Percentiles rank a stretch among this genome's conserved stretches.
These are phyloP conservation scores for Vaccinium macrocarpon DNA, from an alignment of 148 eudicot genomes.

Conservation along the genomic window DNA sequence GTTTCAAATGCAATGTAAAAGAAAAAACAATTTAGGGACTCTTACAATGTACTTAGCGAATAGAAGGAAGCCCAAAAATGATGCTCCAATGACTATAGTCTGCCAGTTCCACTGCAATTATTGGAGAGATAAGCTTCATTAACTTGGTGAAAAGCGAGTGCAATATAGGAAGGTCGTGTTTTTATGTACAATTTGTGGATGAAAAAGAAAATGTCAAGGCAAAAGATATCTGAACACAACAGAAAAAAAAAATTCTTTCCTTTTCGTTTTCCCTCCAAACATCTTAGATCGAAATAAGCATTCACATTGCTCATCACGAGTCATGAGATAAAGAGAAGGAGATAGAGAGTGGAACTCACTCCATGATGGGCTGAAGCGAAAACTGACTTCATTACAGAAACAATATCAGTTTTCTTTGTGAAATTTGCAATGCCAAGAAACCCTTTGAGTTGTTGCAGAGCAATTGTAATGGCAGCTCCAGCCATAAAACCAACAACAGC, in stretches of 20 bases:
- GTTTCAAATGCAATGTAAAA: not conserved
- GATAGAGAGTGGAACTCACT: slow-evolving; percentile 26
- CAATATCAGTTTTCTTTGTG: slow-evolving; percentile 55
- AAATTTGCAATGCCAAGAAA: slow-evolving; percentile 61
- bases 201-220: not conserved
- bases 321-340: not conserved
- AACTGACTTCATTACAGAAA: slow-evolving; percentile 58
- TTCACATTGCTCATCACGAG: not conserved
- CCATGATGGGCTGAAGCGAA: slow-evolving; percentile 46
- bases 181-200: not conserved
- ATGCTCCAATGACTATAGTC: slow-evolving; percentile 35
- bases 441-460: slow-evolving; percentile 71
- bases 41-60: slow-evolving; percentile 45
- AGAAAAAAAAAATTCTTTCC: not conserved
- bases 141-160: not conserved
- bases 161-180: not conserved
- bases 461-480: slow-evolving; percentile 77
- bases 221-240: not conserved
- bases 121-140: not conserved
- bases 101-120: slow-evolving; percentile 51
- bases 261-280: not conserved
- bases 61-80: slow-evolving; percentile 39
- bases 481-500: slow-evolving; percentile 83
- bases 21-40: slow-evolving; percentile 3
- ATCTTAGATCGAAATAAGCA: not conserved